Evolutionary conservation across 2,329 filamentous ascomycete species (phyloP), one percentile per base, ranked within the genome.

Genomic region (Chaetomiaceae sp.): DNA sequence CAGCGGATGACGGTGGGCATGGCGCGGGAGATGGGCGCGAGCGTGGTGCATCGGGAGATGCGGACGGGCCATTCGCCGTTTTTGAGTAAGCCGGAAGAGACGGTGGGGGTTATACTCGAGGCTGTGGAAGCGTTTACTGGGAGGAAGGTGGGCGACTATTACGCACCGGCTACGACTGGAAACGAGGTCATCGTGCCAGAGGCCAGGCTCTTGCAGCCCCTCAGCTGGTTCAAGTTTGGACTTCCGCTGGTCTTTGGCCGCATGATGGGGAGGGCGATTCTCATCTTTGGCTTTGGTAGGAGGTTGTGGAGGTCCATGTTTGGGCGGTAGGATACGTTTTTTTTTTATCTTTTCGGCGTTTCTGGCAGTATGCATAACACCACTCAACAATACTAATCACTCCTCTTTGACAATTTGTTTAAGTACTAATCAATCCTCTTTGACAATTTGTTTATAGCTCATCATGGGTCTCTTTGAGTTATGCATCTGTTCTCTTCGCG

Each of bases 41-140:
- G 60, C 36, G 61, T 78, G 1, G 67, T 65, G 55, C 61, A 70
- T 23, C 58, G 71, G 4, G 73, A 78, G 64, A 53, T 79, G 39
- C 56, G 61, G 36, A 74, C 67, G n/a, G 72, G 75, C 19, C 76
- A 80, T 64, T 77, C 73, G 11, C 74, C 75, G 0, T 75, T 80
- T 63, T 53, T 80, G 60, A 79, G 76, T 61, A 65, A 62, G 57
- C 73, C 75, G 0, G 62, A 67, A 3, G 70, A 72, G 52, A 72
- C 72, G 1, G 71, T 63, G 1, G 58, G 57, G 2, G 63, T 76
- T 42, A 59, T 79, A 14, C 1, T 65, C 11, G 66, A 72, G 47
- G 72, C 72, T 51, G 64, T 70, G n/a, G 59, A 55, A 23, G 64
- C 61, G 9, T 67, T 70, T 45, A 40, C 36, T 11, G 54, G 49